Conservation (phyloP, 257 asterid genomes). For the Catharanthus roseus region DNA sequence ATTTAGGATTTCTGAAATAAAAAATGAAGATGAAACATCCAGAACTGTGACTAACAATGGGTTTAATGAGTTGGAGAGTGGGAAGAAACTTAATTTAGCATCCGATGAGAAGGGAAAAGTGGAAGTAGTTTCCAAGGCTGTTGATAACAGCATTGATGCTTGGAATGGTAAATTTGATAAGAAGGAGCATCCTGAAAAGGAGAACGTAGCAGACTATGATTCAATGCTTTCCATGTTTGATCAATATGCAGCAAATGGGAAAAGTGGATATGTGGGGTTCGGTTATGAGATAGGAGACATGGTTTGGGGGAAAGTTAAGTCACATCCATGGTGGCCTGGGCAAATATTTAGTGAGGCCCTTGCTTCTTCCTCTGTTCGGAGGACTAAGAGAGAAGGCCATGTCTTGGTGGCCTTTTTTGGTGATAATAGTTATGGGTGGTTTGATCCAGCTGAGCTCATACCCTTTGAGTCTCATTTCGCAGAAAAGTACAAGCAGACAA, state of each 20-base stretch:
- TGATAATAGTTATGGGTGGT: conserved; percentile 96
- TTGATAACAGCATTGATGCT: not conserved
- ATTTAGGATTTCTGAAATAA: conserved; percentile 19
- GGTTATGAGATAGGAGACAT: conserved; percentile 81
- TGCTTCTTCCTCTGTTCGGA: conserved; percentile 63
- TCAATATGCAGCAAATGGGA: conserved; percentile 43
- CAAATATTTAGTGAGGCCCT: conserved; percentile 62
- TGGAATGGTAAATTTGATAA: conserved; percentile 4
- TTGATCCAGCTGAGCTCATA: conserved; percentile 64
- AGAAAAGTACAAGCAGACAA: conserved; percentile 70
- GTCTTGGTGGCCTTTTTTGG: conserved; percentile 93
- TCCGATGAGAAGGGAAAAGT: not conserved
- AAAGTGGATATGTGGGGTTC: conserved; percentile 43
- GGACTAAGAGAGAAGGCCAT: conserved; percentile 66
- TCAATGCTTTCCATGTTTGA: conserved; percentile 64
- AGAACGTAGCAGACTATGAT: conserved; percentile 29
- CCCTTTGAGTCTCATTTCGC: conserved; percentile 66
- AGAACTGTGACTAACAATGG: conserved; percentile 5
- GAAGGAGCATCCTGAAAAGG: conserved; percentile 7
- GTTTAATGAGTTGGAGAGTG: conserved; percentile 8
- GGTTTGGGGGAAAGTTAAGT: conserved; percentile 99
- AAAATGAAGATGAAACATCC: conserved; percentile 11
- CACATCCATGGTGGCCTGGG: conserved; percentile 99
- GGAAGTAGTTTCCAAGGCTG: not conserved
- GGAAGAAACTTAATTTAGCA: not conserved